Evolutionary conservation across 495 filamentous ascomycete species (phyloP), one percentile per base, ranked within the genome.

Genomic region (Penicillium turbatum): DNA sequence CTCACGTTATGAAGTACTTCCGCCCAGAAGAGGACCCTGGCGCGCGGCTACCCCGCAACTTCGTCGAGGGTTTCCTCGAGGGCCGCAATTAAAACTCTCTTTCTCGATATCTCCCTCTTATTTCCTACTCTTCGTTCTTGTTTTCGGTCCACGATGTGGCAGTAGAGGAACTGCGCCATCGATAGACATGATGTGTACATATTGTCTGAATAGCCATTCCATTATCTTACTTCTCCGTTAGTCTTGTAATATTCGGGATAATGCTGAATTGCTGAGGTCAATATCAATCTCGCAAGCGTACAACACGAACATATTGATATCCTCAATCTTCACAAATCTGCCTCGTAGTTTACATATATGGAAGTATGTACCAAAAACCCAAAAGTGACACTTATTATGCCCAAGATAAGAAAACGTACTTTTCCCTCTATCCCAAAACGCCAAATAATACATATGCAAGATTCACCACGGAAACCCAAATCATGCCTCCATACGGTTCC

Each of bases 1-100:
- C 88, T 42, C 93, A 98, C 68, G 82, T 98, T 59, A 88, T 98
- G 80, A 95, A 96, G 66, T 98, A 95, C 74, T 98, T 97, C 80
- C 82, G 90, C 62, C 77, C 84, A 67, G 90, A 96, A 71, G 91
- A 96, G 69, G 89, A 95, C 57, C 81, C 84, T 21, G 83, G 79
- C 55, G 86, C 87, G 53, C 82, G 80, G 59, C 72, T 96, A 71
- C 93, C 93, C 27, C 76, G 80, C 52, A 90, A 83, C 71, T 97
- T 98, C 74, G 90, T 98, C 73, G 79, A 81, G 55, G 90, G 90
- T 29, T 98, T 98, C 79, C 77, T 97, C 65, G 89, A 98, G 84
- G 74, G 74, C 57, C 74, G 74, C 62, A 77, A 77, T 66, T 77
- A 63, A 69, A 63, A 55, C 39, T 38, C 34, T 51, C 21, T 51